Evolutionary conservation across 78 protist species (phyloP).

Genomic region (Guillardia theta): DNA sequence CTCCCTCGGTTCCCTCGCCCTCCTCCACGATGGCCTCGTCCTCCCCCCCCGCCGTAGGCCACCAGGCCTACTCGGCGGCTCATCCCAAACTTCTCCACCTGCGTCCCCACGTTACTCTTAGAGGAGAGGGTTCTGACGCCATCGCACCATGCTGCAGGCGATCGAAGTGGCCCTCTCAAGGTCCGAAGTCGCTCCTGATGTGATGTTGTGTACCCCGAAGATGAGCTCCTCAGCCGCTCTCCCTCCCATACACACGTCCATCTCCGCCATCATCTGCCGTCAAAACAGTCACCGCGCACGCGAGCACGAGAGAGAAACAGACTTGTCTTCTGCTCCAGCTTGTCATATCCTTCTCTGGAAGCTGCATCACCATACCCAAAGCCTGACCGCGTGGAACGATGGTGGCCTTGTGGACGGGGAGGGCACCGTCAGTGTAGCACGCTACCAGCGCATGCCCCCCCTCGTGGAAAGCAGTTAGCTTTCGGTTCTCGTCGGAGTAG

Average conservation of each 20-base stretch:
- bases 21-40: no score
- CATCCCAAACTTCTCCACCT: not conserved
- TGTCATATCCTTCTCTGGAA: not conserved
- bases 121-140: no score
- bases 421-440: conserved; percentile 55
- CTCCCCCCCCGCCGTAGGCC: no score
- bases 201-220: not conserved
- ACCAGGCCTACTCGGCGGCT: not conserved
- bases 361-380: conserved; percentile 23
- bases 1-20: no score
- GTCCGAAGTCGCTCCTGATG: not conserved
- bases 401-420: conserved; percentile 86
- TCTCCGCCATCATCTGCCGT: not conserved
- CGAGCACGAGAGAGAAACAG: no score
- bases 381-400: conserved; percentile 68
- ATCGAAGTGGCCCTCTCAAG: not conserved
- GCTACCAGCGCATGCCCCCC: conserved; percentile 91
- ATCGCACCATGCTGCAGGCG: not conserved
- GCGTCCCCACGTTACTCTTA: no score
- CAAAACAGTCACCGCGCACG: no score
- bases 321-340: not conserved
- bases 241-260: not conserved
- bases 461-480: conserved; percentile 85
- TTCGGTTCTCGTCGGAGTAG: conserved; percentile 22
- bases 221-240: not conserved